A percentile compares a stretch with the other conserved stretches of the same genome.
Conservation (phyloP, 495 filamentous ascomycete species). For the Evernia prunastri region DNA sequence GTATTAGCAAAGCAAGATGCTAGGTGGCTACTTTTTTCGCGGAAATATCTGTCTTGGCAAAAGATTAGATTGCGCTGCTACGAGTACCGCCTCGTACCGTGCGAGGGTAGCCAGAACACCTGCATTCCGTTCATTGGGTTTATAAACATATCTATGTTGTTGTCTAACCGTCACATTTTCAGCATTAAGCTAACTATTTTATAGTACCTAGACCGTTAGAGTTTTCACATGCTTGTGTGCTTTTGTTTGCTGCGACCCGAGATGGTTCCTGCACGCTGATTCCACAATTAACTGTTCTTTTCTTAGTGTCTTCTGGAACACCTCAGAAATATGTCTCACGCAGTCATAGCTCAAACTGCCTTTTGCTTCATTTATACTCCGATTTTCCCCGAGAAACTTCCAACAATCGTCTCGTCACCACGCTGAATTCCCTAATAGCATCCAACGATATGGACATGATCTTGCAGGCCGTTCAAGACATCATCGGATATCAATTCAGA, state of each 20-base stretch:
- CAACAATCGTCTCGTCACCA: neutral
- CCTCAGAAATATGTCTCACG: neutral
- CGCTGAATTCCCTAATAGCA: neutral
- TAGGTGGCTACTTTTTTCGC: constrained; percentile 15
- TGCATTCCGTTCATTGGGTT: too few relatives aligned
- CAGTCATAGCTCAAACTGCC: neutral
- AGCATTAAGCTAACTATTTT: neutral
- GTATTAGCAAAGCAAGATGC: constrained; percentile 3
- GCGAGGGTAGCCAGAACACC: too few relatives aligned
- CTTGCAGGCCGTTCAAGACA: neutral
- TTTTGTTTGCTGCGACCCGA: neutral
- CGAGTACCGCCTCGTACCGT: too few relatives aligned
- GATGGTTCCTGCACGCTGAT: neutral
- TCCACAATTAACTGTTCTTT: neutral
- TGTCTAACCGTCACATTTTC: neutral
- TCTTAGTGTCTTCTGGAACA: neutral
- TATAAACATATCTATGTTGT: too few relatives aligned
- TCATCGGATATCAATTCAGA: neutral
- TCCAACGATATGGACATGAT: neutral
- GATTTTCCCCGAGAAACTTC: neutral
- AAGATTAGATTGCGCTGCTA: constrained; percentile 13
- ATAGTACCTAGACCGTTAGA: neutral
- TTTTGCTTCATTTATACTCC: neutral
- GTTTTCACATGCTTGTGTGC: neutral
- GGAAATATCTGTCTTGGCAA: constrained; percentile 9